Evolutionary conservation across 129 eudicot species (phyloP).

Genomic region (Arctium lappa): DNA sequence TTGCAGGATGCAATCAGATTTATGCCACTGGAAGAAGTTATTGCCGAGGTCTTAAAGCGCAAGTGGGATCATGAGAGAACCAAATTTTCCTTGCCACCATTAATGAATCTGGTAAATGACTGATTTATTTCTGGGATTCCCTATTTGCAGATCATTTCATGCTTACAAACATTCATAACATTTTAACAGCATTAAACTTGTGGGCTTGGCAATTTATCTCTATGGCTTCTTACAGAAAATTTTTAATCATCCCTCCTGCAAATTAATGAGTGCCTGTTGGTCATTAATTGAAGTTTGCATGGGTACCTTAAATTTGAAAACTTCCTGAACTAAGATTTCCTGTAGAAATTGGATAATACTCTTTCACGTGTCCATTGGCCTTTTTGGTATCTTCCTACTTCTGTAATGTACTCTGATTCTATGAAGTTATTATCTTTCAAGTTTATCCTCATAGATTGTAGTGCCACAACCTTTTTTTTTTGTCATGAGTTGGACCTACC

Average conservation of each 20-base stretch:
- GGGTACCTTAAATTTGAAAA: too few species aligned
- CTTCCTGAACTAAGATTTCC: too few species aligned
- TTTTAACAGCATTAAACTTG: not conserved
- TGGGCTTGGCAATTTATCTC: not conserved
- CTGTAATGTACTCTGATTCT: too few species aligned
- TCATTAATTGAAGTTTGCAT: too few species aligned
- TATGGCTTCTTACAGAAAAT: not conserved
- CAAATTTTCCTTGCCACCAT: slow-evolving; percentile 78
- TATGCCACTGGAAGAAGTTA: slow-evolving; percentile 62
- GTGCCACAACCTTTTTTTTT: too few species aligned
- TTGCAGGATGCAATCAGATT: slow-evolving; percentile 64
- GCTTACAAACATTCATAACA: not conserved
- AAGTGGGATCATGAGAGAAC: slow-evolving; percentile 95
- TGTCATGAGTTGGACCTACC: too few species aligned
- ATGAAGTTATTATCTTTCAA: too few species aligned
- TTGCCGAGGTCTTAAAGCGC: slow-evolving; percentile 62
- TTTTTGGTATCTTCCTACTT: too few species aligned
- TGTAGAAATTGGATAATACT: too few species aligned
- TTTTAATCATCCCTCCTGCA: not conserved
- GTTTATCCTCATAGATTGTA: too few species aligned
- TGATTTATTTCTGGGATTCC: not conserved
- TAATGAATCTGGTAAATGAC: slow-evolving; percentile 72
- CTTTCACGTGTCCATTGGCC: too few species aligned
- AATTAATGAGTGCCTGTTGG: too few species aligned
- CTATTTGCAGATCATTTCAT: not conserved